Percentiles rank a stretch among this genome's conserved stretches.
These are phyloP conservation scores for Akebia trifoliata DNA, from an alignment of 164 flowering plant species.

Conservation along the genomic window DNA sequence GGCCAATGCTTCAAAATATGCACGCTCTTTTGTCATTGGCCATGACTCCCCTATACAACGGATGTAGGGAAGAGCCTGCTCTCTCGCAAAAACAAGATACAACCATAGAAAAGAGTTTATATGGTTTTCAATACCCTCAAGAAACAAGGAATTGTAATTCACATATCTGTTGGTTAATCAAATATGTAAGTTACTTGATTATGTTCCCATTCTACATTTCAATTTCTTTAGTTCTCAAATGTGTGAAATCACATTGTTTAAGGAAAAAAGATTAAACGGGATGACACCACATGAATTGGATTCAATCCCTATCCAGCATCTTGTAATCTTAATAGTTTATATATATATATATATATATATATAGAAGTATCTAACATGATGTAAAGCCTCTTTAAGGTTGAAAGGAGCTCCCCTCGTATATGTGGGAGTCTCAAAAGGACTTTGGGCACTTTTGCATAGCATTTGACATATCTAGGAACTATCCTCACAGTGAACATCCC, in stretches of 20 bases:
- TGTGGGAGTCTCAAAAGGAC: too few species aligned
- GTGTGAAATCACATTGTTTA: neutral
- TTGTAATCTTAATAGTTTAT: too few species aligned
- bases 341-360: too few species aligned
- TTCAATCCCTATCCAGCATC: too few species aligned
- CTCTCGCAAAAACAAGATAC: conserved; percentile 1
- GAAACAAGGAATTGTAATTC: neutral
- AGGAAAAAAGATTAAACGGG: too few species aligned
- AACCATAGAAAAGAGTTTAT: neutral
- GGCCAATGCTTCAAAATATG: conserved; percentile 82
- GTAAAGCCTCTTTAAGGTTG: too few species aligned
- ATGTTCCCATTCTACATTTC: neutral
- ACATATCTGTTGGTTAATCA: neutral
- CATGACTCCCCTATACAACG: conserved; percentile 97
- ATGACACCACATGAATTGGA: too few species aligned
- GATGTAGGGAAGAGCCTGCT: conserved; percentile 83
- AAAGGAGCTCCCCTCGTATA: too few species aligned
- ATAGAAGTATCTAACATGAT: too few species aligned
- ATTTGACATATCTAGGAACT: too few species aligned
- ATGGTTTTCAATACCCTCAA: neutral
- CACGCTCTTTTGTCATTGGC: conserved; percentile 93
- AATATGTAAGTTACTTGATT: neutral
- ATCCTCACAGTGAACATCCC: too few species aligned
- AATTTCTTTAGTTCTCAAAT: neutral
- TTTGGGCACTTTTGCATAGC: too few species aligned